Conservation (phyloP, 371 early-diverging fungal species). For the Mortierella sp. region DNA sequence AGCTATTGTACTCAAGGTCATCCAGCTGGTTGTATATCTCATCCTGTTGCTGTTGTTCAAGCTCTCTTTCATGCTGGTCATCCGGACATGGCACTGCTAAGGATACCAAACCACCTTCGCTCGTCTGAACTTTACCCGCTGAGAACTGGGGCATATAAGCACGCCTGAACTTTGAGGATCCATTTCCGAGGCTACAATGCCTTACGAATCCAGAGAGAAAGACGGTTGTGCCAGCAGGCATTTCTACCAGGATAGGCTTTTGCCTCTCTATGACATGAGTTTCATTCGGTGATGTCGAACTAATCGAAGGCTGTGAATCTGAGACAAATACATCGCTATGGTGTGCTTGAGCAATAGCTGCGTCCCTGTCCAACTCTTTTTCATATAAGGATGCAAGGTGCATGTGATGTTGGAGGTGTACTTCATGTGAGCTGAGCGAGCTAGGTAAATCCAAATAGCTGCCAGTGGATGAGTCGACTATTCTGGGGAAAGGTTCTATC, state of each 20-base stretch:
- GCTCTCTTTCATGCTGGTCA: constrained; percentile 8
- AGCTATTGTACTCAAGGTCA: background rate
- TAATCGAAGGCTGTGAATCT: background rate
- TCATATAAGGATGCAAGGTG: constrained; percentile 24
- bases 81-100: constrained; percentile 37
- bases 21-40: background rate
- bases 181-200: constrained; percentile 50
- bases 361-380: constrained; percentile 14
- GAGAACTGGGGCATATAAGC: constrained; percentile 55
- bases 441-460: constrained; percentile 2
- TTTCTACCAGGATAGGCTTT: constrained; percentile 30
- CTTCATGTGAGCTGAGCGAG: constrained; percentile 6
- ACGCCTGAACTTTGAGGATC: constrained; percentile 39
- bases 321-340: background rate
- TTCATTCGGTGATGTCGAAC: background rate
- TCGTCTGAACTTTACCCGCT: constrained; percentile 26
- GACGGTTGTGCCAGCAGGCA: constrained; percentile 41
- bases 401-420: constrained; percentile 18
- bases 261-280: constrained; percentile 13
- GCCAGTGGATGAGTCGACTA: constrained; percentile 3
- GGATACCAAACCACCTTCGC: constrained; percentile 24
- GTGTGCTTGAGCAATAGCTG: constrained; percentile 5
- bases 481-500: constrained; percentile 42
- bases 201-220: constrained; percentile 46
- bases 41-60: background rate